Conservation (phyloP, 2,329 filamentous ascomycete genomes). For the Colletotrichum musae region DNA sequence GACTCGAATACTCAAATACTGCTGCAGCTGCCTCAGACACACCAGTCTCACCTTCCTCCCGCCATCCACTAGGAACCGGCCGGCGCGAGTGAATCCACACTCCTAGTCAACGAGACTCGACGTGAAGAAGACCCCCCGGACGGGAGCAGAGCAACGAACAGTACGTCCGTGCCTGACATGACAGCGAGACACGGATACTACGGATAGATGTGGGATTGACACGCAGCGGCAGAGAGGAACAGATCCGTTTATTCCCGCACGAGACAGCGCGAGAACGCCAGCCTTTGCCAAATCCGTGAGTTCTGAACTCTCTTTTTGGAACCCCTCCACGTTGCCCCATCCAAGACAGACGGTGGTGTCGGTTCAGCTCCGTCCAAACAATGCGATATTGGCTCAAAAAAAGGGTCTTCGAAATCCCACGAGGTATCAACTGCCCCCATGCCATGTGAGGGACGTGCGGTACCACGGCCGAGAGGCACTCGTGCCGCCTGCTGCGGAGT, state of each 20-base stretch:
- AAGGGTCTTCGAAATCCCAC: background rate
- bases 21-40: conserved; percentile 35
- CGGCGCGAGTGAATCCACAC: conserved; percentile 18
- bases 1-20: conserved; percentile 11
- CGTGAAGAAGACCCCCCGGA: conserved; percentile 27
- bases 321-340: conserved; percentile 22
- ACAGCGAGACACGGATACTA: conserved; percentile 41
- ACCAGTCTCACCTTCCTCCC: conserved; percentile 33
- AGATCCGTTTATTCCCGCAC: conserved; percentile 37
- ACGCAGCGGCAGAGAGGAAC: conserved; percentile 34
- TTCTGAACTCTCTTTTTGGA: conserved; percentile 31
- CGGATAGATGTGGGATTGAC: conserved; percentile 35
- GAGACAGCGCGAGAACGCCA: conserved; percentile 30
- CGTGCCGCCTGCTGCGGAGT: background rate
- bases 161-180: conserved; percentile 42
- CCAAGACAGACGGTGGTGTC: conserved; percentile 1
- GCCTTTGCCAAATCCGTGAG: conserved; percentile 35
- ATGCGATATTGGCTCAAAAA: background rate
- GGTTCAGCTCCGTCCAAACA: conserved; percentile 18
- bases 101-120: conserved; percentile 4
- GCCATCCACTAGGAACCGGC: conserved; percentile 27
- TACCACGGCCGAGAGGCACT: background rate
- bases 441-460: background rate
- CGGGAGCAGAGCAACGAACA: conserved; percentile 27
- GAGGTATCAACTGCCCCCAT: background rate